Base-by-base conservation (phyloP, 1,284 basidiomycete species). In the Stereum hirsutum region DNA sequence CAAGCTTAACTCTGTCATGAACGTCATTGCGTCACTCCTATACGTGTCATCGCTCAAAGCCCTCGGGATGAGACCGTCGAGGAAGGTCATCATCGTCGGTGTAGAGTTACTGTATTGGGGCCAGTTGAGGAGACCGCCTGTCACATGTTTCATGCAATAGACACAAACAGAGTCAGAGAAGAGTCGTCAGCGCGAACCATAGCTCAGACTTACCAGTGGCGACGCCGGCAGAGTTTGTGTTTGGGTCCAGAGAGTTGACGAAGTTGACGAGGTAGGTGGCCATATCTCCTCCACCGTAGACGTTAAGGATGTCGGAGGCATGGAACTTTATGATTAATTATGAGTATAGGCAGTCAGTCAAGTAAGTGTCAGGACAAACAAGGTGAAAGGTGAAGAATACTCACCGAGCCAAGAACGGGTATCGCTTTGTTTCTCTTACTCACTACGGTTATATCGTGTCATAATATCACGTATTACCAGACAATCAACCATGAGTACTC, bases 231-330 rank as follows among this genome's bases (percentile, higher is more conserved):
- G n/a, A n/a, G 17, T 50, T 54, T 1, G 64, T 61, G 41, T 77
- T 78, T 3, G 75, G 74, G 43, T 76, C 60, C 28, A 75, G 62
- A 10, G 58, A 65, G 30, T 53, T 51, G 6, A 60, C 62, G 43
- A 75, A 74, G 24, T 35, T 42, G 35, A 52, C 41, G 11, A 48
- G n/a, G 35, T 46, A 51, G 41, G 51, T 46, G 23, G 8, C 45
- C 19, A 51, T 21, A 23, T 48, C 49, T 15, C 49, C 46, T 2
- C 14, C 14, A 1, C 20, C 42, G 14, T 45, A 48, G 2, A 45
- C 49, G 26, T 69, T 63, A 26, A 62, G 27, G 8, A 72, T 44
- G 44, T 75, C 72, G 6, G 67, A 57, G 1, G 46, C 59, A 38
- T 75, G 72, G 10, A 59, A 46, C 57, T 57, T 39, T 12, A n/a